Evolutionary conservation across 2,329 filamentous ascomycete genomes (phyloP).

Genomic region (Botrytis squamosa): DNA sequence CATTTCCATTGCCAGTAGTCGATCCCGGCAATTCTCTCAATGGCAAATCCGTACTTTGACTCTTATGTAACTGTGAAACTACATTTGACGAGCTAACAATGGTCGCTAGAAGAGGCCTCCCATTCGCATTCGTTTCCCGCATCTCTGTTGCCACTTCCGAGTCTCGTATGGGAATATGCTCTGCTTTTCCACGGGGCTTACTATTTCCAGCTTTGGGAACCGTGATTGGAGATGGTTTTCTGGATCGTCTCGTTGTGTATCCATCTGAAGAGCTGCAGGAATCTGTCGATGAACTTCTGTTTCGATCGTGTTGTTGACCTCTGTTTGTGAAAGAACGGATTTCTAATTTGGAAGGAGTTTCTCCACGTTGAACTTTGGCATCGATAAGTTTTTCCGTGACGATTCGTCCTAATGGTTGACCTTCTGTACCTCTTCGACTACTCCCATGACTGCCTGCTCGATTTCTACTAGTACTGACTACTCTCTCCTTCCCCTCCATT

Average conservation of each 20-base stretch:
- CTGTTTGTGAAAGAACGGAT: slow-evolving; percentile 25
- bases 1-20: not conserved
- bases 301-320: slow-evolving; percentile 27
- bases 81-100: slow-evolving; percentile 33
- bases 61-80: slow-evolving; percentile 20
- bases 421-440: slow-evolving; percentile 44
- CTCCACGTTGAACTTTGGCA: slow-evolving; percentile 35
- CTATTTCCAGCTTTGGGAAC: slow-evolving; percentile 21
- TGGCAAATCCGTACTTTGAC: slow-evolving; percentile 5
- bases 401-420: slow-evolving; percentile 16
- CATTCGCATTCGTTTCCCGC: slow-evolving; percentile 23
- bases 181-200: slow-evolving; percentile 27
- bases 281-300: slow-evolving; percentile 28
- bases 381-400: slow-evolving; percentile 37
- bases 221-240: slow-evolving; percentile 33
- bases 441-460: slow-evolving; percentile 41
- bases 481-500: slow-evolving; percentile 82
- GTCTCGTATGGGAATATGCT: slow-evolving; percentile 33
- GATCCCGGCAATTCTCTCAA: slow-evolving; percentile 14
- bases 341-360: slow-evolving; percentile 32
- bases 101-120: slow-evolving; percentile 29
- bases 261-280: slow-evolving; percentile 29
- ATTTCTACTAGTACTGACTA: slow-evolving; percentile 59
- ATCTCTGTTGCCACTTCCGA: slow-evolving; percentile 26
- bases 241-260: slow-evolving; percentile 26